Evolutionary conservation across 148 eudicot species (phyloP), one percentile per base, ranked within the genome.

Genomic region (Rhododendron ferrugineum): DNA sequence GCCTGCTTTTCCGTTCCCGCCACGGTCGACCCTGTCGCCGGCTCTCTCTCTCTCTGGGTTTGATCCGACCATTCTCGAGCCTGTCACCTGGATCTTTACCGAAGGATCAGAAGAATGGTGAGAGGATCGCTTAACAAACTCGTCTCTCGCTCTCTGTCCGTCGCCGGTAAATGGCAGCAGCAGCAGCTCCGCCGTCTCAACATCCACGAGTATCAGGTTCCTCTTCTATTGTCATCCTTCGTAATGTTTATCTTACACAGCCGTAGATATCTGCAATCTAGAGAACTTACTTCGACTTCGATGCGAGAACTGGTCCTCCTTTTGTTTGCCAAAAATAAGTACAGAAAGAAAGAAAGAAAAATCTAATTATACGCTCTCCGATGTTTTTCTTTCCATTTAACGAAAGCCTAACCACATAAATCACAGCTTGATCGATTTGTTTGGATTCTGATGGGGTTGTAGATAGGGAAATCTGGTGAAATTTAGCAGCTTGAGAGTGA

Each of bases 171-270:
- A 93, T 97, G 94, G 94, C 98, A 97, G 82, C 96, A 94, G 23
- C 95, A 97, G 60, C 99, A 97, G 89, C 96, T 97, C 80, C 99
- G 99, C 80, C 98, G 93, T 85, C 98, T 97, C 91, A 97, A 97
- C 89, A 92, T 95, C 89, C 99, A 97, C 58, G 98, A 97, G 77
- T 95, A 93, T 85, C 99, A 97, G 99, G 99, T 96, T 46, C 11
- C 37, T 46, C 40, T 26, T 30, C 79, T 15, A 34, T 22, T 56
- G 2, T 77, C 72, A 40, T 32, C 34, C 73, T 8, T 52, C 73
- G 11, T 66, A 64, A 22, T 23, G 1, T 58, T 4, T 40, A 56
- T 6, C 34, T 6, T 47, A 79, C 18, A 13, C 62, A 23, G 4
- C 6, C 30, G 22, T 70, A 11, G 66, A 37, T 11, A 4, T 42